Percentiles rank a stretch among this genome's conserved stretches.
These are phyloP conservation scores for Sarocladium strictum DNA, from an alignment of 2,329 filamentous ascomycete species.

Conservation along the genomic window DNA sequence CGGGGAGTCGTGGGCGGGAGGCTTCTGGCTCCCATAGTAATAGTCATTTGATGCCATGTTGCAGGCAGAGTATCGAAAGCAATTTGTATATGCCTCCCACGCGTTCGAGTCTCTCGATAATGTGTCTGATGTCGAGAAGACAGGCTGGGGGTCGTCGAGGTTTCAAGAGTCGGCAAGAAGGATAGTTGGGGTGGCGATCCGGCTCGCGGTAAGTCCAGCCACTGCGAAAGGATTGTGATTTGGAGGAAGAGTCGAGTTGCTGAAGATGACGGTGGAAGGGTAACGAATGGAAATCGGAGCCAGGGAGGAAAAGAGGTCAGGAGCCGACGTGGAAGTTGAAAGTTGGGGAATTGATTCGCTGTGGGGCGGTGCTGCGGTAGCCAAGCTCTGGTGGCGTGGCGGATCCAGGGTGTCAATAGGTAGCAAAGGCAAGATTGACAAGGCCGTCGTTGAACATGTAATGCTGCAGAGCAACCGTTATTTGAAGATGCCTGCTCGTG, in stretches of 20 bases:
- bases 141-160: not conserved
- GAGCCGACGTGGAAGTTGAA: not conserved
- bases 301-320: not conserved
- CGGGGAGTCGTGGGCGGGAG: slow-evolving; percentile 27
- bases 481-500: too few species aligned
- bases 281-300: slow-evolving; percentile 3
- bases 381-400: slow-evolving; percentile 5
- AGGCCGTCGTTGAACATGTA: too few species aligned
- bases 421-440: not conserved
- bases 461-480: too few species aligned
- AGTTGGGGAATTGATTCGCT: slow-evolving; percentile 8
- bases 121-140: not conserved
- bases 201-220: not conserved
- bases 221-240: not conserved
- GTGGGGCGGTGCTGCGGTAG: not conserved
- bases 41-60: slow-evolving; percentile 62
- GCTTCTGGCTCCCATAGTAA: slow-evolving; percentile 43
- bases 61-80: slow-evolving; percentile 12
- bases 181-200: not conserved
- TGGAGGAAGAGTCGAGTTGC: slow-evolving; percentile 4
- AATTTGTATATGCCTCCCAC: not conserved
- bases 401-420: not conserved
- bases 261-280: slow-evolving; percentile 4
- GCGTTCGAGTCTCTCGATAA: not conserved
- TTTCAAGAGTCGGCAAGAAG: not conserved